These are phyloP conservation scores for Diplocarpon rosae DNA, from an alignment of 2,329 filamentous ascomycete genomes.

Conservation along the genomic window DNA sequence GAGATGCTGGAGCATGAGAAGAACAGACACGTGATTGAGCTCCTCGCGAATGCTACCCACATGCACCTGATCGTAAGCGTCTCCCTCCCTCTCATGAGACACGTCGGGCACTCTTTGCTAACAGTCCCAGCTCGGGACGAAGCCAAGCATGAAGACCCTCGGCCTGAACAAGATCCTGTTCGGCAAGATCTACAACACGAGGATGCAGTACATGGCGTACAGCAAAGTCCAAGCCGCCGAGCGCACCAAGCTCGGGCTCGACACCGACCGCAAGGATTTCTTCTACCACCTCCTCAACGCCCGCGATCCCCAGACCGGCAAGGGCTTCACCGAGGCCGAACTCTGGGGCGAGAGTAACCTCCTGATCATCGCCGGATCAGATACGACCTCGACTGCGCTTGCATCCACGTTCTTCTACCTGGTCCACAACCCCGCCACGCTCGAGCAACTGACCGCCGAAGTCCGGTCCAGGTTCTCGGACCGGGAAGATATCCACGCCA, in stretches of 20 bases:
- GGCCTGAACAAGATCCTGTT: too few species aligned
- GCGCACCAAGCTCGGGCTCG: slow-evolving; percentile 51
- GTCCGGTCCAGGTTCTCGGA: slow-evolving; percentile 14
- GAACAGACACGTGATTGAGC: slow-evolving; percentile 49
- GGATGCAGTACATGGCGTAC: slow-evolving; percentile 61
- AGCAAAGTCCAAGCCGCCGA: slow-evolving; percentile 56
- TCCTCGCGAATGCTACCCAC: slow-evolving; percentile 58
- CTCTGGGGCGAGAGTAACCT: slow-evolving; percentile 19
- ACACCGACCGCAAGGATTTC: slow-evolving; percentile 37
- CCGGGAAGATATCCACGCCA: slow-evolving; percentile 28
- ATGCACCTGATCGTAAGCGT: slow-evolving; percentile 52
- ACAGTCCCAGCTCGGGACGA: too few species aligned
- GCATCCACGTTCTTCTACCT: slow-evolving; percentile 27
- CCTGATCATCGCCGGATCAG: slow-evolving; percentile 26
- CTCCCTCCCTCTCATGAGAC: too few species aligned
- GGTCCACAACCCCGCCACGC: slow-evolving; percentile 23
- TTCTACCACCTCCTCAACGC: slow-evolving; percentile 66
- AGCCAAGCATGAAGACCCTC: too few species aligned
- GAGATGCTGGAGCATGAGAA: too few species aligned
- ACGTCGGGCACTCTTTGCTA: too few species aligned
- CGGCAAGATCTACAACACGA: too few species aligned
- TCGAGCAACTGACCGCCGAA: slow-evolving; percentile 25
- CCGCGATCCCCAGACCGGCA: slow-evolving; percentile 57
- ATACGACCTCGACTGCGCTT: slow-evolving; percentile 29
- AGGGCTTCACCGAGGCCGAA: slow-evolving; percentile 28